Base-by-base conservation (phyloP, 768 basidiomycete species). In the Sarcodon aspratus region DNA sequence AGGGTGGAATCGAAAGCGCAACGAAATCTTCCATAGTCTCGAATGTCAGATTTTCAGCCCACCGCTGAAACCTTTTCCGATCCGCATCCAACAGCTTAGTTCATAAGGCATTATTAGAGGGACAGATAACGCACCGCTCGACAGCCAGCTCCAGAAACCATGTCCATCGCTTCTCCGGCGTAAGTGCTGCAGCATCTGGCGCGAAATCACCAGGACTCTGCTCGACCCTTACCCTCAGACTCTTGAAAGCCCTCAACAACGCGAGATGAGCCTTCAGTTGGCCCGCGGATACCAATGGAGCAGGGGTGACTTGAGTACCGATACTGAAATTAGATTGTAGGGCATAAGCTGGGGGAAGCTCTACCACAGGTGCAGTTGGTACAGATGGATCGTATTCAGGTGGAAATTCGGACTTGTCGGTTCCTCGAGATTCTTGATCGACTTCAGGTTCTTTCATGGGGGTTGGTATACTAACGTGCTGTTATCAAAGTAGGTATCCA, bases 101-200 rank as follows among this genome's bases (percentile, higher is more conserved):
- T 42, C 17, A 42, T 8, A 15, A 9, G 13, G 21, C 32, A 11
- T 31, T 2, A 32, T 21, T 21, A 43, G 48, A 48, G 32, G 9
- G 35, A 17, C n/a, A 4, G n/a, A n/a, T 15, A 4, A 42, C 40
- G 13, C 13, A 63, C 69, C 69, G 57, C 43, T 70, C 66, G 7
- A 67, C 61, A 3, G 70, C 70, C 9, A 71, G 55, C 21, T 59
- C 54, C 27, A 71, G 56, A 51, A 70, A 70, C 69, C 69, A 70
- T 1, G 56, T 54, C 69, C 69, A 70, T 40, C 69, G 59, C 27
- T 54, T 47, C 0, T 57, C 57, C 15, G 47, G 57, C 10, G 60
- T 56, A 56, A 70, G 58, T 31, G 44, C 54, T 44, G 27, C 42
- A 7, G 57, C 62, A 6, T 55, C 54, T 8, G 21, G 45, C 7